phyloP scores from a whole-genome alignment of 495 filamentous ascomycete species.

The Hyaloscypha hepaticicola region DNA sequence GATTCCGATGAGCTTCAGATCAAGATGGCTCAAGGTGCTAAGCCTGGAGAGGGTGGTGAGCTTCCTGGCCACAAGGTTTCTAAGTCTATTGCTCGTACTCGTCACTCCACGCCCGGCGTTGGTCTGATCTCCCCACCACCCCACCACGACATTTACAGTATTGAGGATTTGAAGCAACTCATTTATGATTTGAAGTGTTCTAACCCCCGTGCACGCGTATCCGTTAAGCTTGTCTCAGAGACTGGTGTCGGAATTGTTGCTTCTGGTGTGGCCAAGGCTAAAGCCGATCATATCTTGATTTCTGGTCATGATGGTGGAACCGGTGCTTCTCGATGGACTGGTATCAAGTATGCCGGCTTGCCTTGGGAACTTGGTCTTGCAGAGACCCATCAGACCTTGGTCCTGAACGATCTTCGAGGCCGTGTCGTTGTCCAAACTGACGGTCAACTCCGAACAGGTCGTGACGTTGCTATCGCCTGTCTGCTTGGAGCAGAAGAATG shows the following conservation, averaged over 20 bases:
- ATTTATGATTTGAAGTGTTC: slow-evolving; percentile 99
- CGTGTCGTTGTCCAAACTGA: slow-evolving; percentile 98
- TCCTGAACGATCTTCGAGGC: slow-evolving; percentile 94
- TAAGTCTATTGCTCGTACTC: slow-evolving; percentile 90
- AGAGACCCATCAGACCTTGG: slow-evolving; percentile 98
- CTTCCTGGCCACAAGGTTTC: slow-evolving; percentile 98
- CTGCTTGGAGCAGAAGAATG: slow-evolving; percentile 96
- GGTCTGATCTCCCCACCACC: slow-evolving; percentile 98
- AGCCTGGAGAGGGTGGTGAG: slow-evolving; percentile 98
- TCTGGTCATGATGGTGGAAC: slow-evolving; percentile 98
- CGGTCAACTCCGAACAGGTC: slow-evolving; percentile 90
- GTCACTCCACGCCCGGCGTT: slow-evolving; percentile 98
- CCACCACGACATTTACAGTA: slow-evolving; percentile 99
- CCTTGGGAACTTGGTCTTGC: slow-evolving; percentile 98
- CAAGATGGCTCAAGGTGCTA: slow-evolving; percentile 99
- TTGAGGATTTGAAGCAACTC: slow-evolving; percentile 97
- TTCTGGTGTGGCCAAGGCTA: slow-evolving; percentile 97
- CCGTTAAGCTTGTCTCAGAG: slow-evolving; percentile 97
- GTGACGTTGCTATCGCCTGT: slow-evolving; percentile 95
- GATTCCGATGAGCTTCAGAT: slow-evolving; percentile 99
- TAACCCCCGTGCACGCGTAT: slow-evolving; percentile 92
- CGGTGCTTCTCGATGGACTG: slow-evolving; percentile 97
- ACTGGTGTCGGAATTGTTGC: slow-evolving; percentile 98
- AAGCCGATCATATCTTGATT: slow-evolving; percentile 97
- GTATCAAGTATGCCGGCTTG: slow-evolving; percentile 98